Conservation (phyloP, 2,329 filamentous ascomycete species). For the Phialocephala subalpina region DNA sequence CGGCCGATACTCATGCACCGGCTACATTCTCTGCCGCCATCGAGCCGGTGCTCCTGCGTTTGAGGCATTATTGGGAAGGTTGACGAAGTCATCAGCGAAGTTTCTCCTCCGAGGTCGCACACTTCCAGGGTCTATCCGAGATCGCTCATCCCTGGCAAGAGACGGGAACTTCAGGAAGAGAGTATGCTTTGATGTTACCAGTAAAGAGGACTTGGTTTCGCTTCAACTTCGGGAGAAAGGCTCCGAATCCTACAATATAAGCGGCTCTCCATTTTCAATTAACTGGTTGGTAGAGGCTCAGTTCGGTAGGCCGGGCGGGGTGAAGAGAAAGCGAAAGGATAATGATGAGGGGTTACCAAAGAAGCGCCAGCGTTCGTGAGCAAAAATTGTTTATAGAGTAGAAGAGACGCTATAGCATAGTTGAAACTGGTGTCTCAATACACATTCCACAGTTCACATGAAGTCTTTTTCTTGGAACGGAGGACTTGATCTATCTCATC, state of each 20-base stretch:
- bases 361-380: conserved; percentile 26
- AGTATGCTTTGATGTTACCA: conserved; percentile 29
- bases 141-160: conserved; percentile 32
- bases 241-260: conserved; percentile 29
- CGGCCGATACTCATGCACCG: conserved; percentile 31
- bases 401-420: conserved; percentile 7
- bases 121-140: conserved; percentile 29
- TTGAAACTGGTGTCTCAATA: not conserved
- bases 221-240: conserved; percentile 28
- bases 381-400: conserved; percentile 9
- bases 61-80: conserved; percentile 27
- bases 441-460: conserved; percentile 2
- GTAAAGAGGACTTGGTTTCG: conserved; percentile 26
- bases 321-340: conserved; percentile 30
- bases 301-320: conserved; percentile 15
- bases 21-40: conserved; percentile 35
- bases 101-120: conserved; percentile 33
- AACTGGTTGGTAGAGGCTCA: conserved; percentile 17
- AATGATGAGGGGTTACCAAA: conserved; percentile 20
- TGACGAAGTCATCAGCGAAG: conserved; percentile 30
- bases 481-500: too few species aligned
- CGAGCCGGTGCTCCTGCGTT: conserved; percentile 27
- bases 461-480: too few species aligned
- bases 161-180: conserved; percentile 38
- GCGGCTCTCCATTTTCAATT: conserved; percentile 32